Base-by-base conservation (phyloP, 1,139 yeast species). In the Taphrina betulina region DNA sequence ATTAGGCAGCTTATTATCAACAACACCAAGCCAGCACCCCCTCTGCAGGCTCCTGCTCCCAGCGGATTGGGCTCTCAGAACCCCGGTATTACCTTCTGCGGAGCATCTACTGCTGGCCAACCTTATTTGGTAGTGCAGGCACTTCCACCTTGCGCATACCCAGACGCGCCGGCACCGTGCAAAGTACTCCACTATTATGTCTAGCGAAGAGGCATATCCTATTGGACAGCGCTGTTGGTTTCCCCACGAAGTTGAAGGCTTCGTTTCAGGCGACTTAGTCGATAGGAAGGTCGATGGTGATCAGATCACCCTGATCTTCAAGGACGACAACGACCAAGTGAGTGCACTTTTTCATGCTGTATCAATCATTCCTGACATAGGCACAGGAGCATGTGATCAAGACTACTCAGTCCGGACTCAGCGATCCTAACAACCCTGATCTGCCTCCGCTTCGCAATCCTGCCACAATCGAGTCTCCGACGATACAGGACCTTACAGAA, bases 401-500 rank as follows among this genome's bases (percentile, higher is more conserved):
- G 19, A 58, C 60, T n/a, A 65, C 68, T 10, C 62, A 60, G 57
- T 77, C 73, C 10, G 75, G 76, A 2, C 71, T 85, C 54, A 78
- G 78, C 14, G 73, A 83, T 22, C 82, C 78, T 45, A 74, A 85
- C 16, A 78, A 76, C 50, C 67, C 76, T 31, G 65, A 79, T 48
- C 67, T 72, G 17, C 96, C 96, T 5, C 83, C 92, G 22, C 78
- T 92, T 66, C 79, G 98, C 69, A 92, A 92, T 69, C 97, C 97
- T 42, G 95, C 95, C 1, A 83, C 86, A 60, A 77, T 90, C 63
- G 99, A 90, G 71, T 86, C 48, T 3, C 54, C 44, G 3, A 42
- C 95, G 1, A 90, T 95, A 10, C 96, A 92, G 68, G 98, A 90
- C 72, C 78, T 90, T 68, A 92, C 96, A 1, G 83, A 89, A 58